A percentile compares a stretch with the other conserved stretches of the same genome.
These are phyloP conservation scores for Candida xyloterini DNA, from an alignment of 805 yeast species.

Conservation along the genomic window DNA sequence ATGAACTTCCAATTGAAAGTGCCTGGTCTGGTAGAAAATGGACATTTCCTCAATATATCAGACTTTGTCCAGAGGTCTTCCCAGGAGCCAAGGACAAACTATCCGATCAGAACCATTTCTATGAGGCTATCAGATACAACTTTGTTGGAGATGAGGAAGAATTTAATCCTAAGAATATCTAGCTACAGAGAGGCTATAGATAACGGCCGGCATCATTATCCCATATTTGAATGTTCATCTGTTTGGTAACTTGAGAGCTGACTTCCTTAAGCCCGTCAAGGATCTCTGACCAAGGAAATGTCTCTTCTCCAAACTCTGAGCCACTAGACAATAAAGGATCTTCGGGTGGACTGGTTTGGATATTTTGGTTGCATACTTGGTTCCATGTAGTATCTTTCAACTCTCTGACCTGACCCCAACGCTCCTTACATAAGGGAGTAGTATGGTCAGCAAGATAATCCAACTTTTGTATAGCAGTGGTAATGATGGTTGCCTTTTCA, in stretches of 20 bases:
- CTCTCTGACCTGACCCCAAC: conserved; percentile 26
- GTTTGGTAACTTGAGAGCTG: conserved; percentile 19
- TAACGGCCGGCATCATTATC: conserved; percentile 23
- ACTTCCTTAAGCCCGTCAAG: conserved; percentile 15
- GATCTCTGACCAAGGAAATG: conserved; percentile 19
- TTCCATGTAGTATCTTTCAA: conserved; percentile 26
- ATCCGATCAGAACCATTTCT: background rate
- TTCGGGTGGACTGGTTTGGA: background rate
- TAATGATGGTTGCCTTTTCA: conserved; percentile 17
- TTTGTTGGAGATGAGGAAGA: conserved; percentile 2
- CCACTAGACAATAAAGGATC: background rate
- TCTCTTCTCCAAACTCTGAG: conserved; percentile 9
- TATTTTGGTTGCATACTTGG: conserved; percentile 10
- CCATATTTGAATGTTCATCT: conserved; percentile 22
- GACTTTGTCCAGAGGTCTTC: conserved; percentile 7
- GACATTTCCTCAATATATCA: conserved; percentile 9
- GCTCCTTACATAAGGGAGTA: conserved; percentile 25
- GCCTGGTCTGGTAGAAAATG: conserved; percentile 7
- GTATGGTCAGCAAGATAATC: conserved; percentile 28
- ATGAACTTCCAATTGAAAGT: conserved; percentile 7
- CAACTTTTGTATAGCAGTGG: conserved; percentile 17
- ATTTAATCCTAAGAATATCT: conserved; percentile 1
- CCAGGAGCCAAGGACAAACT: conserved; percentile 3
- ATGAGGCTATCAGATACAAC: conserved; percentile 3
- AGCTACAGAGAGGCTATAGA: background rate